phyloP scores from a whole-genome alignment of 2,329 filamentous ascomycete genomes.

The Neofusicoccum sp. region DNA sequence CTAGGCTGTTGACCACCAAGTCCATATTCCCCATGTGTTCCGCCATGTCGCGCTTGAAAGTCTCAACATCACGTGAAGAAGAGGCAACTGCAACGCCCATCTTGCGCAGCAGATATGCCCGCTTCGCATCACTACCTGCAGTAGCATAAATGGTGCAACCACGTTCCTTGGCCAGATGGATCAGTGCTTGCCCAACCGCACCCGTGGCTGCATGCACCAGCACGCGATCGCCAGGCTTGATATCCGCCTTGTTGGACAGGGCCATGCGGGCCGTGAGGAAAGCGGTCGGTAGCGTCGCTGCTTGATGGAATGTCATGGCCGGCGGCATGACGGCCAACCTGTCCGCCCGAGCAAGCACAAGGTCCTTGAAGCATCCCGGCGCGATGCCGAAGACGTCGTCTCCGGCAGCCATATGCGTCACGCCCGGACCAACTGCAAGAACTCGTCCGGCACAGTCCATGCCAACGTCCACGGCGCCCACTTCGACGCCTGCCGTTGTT shows the following conservation, averaged over 20 bases:
- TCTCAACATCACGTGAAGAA: constrained; percentile 31
- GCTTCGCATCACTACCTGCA: constrained; percentile 31
- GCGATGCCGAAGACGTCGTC: constrained; percentile 13
- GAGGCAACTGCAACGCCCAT: constrained; percentile 34
- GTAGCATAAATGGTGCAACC: constrained; percentile 35
- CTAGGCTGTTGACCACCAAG: constrained; percentile 36
- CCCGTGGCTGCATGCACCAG: constrained; percentile 37
- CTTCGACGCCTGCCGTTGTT: constrained; percentile 22
- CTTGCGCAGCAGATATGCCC: constrained; percentile 25
- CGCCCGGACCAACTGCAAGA: constrained; percentile 17
- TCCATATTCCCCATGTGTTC: constrained; percentile 34
- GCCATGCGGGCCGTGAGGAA: constrained; percentile 25
- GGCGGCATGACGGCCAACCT: neutral
- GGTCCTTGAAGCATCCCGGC: neutral
- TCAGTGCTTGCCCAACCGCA: constrained; percentile 34
- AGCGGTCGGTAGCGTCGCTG: constrained; percentile 27
- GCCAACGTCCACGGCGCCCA: neutral
- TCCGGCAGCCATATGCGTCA: constrained; percentile 16
- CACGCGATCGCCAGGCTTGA: constrained; percentile 26
- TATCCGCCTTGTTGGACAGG: constrained; percentile 22
- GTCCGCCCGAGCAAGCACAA: neutral
- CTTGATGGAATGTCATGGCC: constrained; percentile 26
- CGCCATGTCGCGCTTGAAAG: constrained; percentile 31
- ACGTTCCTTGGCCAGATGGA: constrained; percentile 27
- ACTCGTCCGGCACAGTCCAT: constrained; percentile 27